Percentiles rank a stretch among this genome's conserved stretches.
Conservation (phyloP, 768 basidiomycete genomes). For the Hygrophoropsis aurantiaca region DNA sequence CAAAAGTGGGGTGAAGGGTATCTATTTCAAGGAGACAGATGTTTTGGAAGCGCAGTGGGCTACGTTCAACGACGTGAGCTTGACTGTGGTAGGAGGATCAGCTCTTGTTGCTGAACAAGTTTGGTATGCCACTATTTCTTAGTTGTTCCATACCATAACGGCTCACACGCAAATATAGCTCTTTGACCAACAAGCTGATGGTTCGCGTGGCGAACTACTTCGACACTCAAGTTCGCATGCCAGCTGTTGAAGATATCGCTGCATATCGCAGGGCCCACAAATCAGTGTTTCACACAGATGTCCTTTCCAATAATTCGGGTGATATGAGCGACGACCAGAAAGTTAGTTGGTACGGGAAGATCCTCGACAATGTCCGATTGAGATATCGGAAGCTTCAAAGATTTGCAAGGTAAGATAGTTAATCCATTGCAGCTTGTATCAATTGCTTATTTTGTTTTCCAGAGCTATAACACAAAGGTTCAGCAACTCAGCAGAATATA, state of each 20-base stretch:
- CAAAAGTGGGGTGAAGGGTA: constrained; percentile 86
- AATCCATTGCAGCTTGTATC: constrained; percentile 3
- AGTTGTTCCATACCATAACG: neutral
- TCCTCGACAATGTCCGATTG: constrained; percentile 87
- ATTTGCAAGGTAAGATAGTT: constrained; percentile 81
- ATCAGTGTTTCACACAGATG: constrained; percentile 36
- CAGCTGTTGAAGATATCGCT: constrained; percentile 41
- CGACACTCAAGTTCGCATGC: constrained; percentile 87
- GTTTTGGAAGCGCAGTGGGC: constrained; percentile 97
- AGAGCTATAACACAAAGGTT: constrained; percentile 82
- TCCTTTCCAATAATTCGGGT: constrained; percentile 35
- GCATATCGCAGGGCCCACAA: constrained; percentile 24
- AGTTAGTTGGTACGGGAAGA: constrained; percentile 87
- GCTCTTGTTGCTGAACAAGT: constrained; percentile 92
- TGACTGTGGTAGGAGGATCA: constrained; percentile 85
- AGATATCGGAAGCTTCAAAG: constrained; percentile 93
- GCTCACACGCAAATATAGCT: constrained; percentile 44
- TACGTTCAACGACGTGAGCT: constrained; percentile 89
- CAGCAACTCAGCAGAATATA: constrained; percentile 92
- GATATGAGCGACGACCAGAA: constrained; percentile 81
- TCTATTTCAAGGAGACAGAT: constrained; percentile 97
- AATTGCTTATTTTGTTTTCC: neutral
- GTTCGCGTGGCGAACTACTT: constrained; percentile 92
- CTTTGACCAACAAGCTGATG: constrained; percentile 89
- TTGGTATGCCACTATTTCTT: constrained; percentile 55